Evolutionary conservation across 73 alveolate species (phyloP).

Genomic region (Symbiodinium pilosum): DNA sequence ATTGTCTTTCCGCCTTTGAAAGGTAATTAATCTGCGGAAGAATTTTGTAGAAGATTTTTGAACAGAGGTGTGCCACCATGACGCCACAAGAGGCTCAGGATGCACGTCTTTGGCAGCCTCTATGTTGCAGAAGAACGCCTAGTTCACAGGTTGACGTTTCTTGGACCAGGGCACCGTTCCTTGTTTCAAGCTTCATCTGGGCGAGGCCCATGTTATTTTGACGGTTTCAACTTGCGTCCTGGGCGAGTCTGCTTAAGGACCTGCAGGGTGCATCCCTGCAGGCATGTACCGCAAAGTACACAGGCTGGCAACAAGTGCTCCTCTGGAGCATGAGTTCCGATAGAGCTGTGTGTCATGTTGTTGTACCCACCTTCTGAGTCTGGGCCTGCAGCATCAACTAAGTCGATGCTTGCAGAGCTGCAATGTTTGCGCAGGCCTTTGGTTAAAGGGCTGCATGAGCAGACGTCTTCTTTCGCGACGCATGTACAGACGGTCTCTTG

Average conservation of each 20-base stretch:
- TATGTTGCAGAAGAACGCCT: neutral
- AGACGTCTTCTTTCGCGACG: no score
- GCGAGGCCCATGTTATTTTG: no score
- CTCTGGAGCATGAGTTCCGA: no score
- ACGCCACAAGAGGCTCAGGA: slow-evolving; percentile 9
- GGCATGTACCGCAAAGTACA: neutral
- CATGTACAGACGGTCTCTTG: no score
- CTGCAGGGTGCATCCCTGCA: neutral
- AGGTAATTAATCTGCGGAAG: no score
- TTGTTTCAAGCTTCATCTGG: no score
- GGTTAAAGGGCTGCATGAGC: no score
- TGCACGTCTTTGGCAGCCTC: neutral
- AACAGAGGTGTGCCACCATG: neutral
- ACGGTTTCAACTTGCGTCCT: no score
- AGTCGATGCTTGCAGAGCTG: neutral
- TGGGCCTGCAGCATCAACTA: neutral
- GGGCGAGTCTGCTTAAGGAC: no score
- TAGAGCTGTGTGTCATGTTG: neutral
- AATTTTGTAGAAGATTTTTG: neutral
- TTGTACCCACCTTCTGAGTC: neutral
- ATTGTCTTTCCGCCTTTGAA: no score
- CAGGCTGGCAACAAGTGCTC: neutral
- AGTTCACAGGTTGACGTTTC: neutral
- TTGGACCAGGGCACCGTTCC: no score
- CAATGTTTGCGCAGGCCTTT: no score